Base-by-base conservation (phyloP, 2,329 filamentous ascomycete species). In the Apiospora pterosperma region DNA sequence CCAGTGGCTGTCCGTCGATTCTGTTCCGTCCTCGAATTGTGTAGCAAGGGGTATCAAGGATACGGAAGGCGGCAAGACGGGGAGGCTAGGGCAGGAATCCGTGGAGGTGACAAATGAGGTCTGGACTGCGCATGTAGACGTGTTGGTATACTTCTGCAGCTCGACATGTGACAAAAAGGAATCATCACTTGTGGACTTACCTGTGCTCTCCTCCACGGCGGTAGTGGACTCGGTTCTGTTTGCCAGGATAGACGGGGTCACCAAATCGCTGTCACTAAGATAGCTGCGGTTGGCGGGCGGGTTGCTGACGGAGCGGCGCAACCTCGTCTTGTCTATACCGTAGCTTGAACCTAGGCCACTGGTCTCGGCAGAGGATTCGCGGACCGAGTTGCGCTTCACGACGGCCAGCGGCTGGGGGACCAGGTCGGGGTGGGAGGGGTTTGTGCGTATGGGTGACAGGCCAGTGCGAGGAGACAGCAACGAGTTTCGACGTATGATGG, bases 341-440 rank as follows among this genome's bases (percentile, higher is more conserved):
- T 34, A 52, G 14, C 48, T 31, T 3, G 36, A 23, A 7, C 38
- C 11, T 12, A 38, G 21, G 34, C 59, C 31, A 19, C 19, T 25
- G n/a, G 34, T 1, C 1, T 60, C 38, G 8, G 14, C 38, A 34
- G 41, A 62, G 2, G 59, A 34, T 14, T 62, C 63, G 16, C 59
- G 59, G 5, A 64, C 55, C 3, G 63, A 64, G 59, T 64, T 64
- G 36, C 42, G 63, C 42, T 64, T 64, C 16, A 48, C 28, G 21
- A 64, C 59, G 11, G 59, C 59, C n/a, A 64, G 36, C 1, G 63
- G 63, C 23, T 28, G 41, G 25, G 63, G 63, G 1, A 64, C 63
- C 42, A 64, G 36, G 41, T 64, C 63, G 12, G 63, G 63, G 16
- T 64, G 63, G 11, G 63, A 62, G 12, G 63, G 63, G 23, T 64